Conservation (phyloP, 352 stramenopile genomes). For the Albugo laibachii region DNA sequence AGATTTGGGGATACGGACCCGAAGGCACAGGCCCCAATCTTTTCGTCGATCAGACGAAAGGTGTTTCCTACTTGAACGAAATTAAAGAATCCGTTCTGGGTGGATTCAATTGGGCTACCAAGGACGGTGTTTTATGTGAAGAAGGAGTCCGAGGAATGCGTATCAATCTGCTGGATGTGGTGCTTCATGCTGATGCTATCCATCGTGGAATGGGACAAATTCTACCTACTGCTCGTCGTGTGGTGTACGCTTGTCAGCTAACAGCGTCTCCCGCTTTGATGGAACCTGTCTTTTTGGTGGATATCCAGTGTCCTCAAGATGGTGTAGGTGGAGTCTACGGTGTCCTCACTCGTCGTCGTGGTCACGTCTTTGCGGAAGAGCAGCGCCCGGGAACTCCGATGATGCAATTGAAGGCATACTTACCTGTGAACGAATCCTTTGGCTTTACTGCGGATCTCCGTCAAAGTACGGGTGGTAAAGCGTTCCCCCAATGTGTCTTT, state of each 20-base stretch:
- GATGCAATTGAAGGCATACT: constrained; percentile 98
- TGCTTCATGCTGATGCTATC: constrained; percentile 99
- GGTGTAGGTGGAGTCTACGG: constrained; percentile 98
- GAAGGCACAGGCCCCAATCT: constrained; percentile 97
- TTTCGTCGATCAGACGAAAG: constrained; percentile 97
- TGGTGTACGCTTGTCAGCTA: constrained; percentile 95
- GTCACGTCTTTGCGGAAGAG: constrained; percentile 98
- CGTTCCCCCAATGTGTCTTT: constrained; percentile 99
- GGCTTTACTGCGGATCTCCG: constrained; percentile 97
- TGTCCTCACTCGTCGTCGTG: constrained; percentile 95
- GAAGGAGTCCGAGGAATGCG: constrained; percentile 93
- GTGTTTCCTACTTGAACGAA: constrained; percentile 98
- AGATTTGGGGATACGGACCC: constrained; percentile 99
- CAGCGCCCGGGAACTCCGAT: constrained; percentile 95
- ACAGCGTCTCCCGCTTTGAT: constrained; percentile 88
- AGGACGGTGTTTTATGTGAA: constrained; percentile 95
- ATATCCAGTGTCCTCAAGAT: constrained; percentile 97
- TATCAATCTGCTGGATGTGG: constrained; percentile 98
- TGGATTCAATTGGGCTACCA: constrained; percentile 97
- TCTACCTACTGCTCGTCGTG: constrained; percentile 95
- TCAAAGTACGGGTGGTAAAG: constrained; percentile 97
- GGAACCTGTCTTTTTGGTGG: constrained; percentile 97
- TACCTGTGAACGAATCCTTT: constrained; percentile 99
- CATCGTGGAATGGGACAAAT: constrained; percentile 99
- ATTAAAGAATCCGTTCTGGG: constrained; percentile 99